These are phyloP conservation scores for Trebouxiophyceae sp. DNA, from an alignment of 163 green algal genomes.

Conservation along the genomic window DNA sequence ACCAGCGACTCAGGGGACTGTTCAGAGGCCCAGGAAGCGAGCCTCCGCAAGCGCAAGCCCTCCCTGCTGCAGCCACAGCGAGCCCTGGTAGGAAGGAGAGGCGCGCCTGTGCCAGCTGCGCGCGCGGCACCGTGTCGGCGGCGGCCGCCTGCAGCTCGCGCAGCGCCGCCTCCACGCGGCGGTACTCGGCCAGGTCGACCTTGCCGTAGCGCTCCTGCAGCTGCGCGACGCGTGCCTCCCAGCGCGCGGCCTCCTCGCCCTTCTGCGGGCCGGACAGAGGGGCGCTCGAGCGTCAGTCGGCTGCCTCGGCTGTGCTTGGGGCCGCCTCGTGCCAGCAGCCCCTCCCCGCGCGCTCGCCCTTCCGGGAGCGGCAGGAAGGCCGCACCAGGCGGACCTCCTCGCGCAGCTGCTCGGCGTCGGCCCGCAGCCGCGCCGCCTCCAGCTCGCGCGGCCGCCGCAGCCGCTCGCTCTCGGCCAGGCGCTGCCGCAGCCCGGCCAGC, in stretches of 20 bases:
- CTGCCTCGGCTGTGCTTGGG: too few relatives aligned
- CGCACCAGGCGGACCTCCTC: not conserved
- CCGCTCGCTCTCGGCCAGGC: not conserved
- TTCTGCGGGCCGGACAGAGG: conserved; percentile 6
- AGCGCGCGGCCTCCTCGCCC: conserved; percentile 27
- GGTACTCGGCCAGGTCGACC: conserved; percentile 52
- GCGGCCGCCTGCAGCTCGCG: too few relatives aligned
- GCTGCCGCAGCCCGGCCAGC: not conserved
- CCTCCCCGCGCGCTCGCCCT: too few relatives aligned
- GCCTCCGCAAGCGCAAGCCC: too few relatives aligned
- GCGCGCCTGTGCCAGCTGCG: not conserved
- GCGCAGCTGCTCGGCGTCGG: not conserved
- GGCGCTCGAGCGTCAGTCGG: too few relatives aligned
- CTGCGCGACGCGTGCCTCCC: conserved; percentile 44
- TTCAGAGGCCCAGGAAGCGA: too few relatives aligned
- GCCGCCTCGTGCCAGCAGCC: too few relatives aligned
- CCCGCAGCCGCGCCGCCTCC: not conserved
- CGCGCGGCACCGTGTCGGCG: not conserved
- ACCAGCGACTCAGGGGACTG: too few relatives aligned
- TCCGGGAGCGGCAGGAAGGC: not conserved
- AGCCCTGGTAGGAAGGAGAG: too few relatives aligned
- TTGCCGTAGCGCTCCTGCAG: conserved; percentile 52
- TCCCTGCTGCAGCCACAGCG: too few relatives aligned
- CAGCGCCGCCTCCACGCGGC: conserved; percentile 26
- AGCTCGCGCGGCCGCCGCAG: not conserved